phyloP scores from a whole-genome alignment of 306 rosid species.

The Glycine tomentella region DNA sequence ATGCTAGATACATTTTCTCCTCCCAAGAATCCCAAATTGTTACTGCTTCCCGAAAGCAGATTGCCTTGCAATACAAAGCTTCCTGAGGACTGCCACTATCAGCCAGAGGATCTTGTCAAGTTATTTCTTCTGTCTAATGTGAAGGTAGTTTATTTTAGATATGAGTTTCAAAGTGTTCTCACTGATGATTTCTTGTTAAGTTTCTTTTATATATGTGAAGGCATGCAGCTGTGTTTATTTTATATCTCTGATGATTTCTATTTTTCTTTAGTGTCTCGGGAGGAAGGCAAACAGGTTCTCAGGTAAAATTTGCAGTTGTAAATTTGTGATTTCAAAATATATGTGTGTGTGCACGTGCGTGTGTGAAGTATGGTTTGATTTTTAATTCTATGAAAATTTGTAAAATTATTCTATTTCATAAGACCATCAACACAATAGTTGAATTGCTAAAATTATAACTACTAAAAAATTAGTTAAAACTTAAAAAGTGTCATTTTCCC shows the following conservation, averaged over 20 bases:
- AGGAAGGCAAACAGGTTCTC: slow-evolving; percentile 63
- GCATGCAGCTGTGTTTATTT: too few species aligned
- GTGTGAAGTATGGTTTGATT: background rate
- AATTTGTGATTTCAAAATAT: slow-evolving; percentile 5
- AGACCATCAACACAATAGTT: background rate
- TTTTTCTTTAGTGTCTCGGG: slow-evolving; percentile 72
- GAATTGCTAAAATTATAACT: background rate
- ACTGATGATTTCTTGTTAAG: slow-evolving; percentile 3
- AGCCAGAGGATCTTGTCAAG: slow-evolving; percentile 90
- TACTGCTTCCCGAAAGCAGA: slow-evolving; percentile 75
- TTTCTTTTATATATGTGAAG: background rate
- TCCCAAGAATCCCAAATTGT: slow-evolving; percentile 85
- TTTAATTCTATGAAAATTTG: background rate
- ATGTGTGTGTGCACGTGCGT: background rate
- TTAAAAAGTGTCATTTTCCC: background rate
- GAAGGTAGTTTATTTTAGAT: slow-evolving; percentile 62
- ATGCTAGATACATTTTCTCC: slow-evolving; percentile 67
- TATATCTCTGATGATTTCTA: slow-evolving; percentile 35
- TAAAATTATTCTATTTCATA: background rate
- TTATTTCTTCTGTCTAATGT: slow-evolving; percentile 85
- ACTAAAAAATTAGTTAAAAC: background rate
- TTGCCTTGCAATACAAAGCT: slow-evolving; percentile 74
- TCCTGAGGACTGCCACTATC: slow-evolving; percentile 98
- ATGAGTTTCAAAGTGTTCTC: slow-evolving; percentile 31
- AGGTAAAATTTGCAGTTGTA: slow-evolving; percentile 58